phyloP scores from a whole-genome alignment of 2,329 filamentous ascomycete species.

The Colletotrichum eremochloae region DNA sequence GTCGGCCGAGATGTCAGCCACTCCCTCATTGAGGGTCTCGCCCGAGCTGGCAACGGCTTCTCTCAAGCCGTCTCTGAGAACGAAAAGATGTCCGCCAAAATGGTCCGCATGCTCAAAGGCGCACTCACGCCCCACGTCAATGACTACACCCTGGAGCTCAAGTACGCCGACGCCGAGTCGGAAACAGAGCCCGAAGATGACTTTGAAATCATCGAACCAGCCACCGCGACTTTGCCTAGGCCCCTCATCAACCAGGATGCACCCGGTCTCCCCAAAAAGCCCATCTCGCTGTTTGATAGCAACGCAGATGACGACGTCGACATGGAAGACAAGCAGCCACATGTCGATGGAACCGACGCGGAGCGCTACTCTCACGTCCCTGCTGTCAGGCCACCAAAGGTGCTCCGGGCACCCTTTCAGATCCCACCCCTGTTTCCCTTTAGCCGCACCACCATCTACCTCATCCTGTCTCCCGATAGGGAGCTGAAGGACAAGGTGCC shows the following conservation, averaged over 20 bases:
- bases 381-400: conserved; percentile 62
- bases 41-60: conserved; percentile 68
- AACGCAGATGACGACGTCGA: conserved; percentile 56
- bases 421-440: conserved; percentile 78
- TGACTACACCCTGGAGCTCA: conserved; percentile 74
- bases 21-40: conserved; percentile 67
- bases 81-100: conserved; percentile 77
- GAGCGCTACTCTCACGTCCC: conserved; percentile 66
- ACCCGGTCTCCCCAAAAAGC: conserved; percentile 48
- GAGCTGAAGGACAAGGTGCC: conserved; percentile 56
- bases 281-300: conserved; percentile 72
- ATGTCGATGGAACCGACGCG: conserved; percentile 41
- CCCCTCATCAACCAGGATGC: not conserved
- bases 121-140: conserved; percentile 75
- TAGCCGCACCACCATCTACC: conserved; percentile 73
- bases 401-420: conserved; percentile 73
- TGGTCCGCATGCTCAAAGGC: conserved; percentile 81
- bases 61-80: conserved; percentile 71
- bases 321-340: conserved; percentile 44
- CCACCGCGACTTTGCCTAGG: conserved; percentile 58
- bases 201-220: conserved; percentile 72
- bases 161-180: conserved; percentile 58
- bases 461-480: conserved; percentile 70
- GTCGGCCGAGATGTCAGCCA: conserved; percentile 66
- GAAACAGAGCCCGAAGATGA: conserved; percentile 57